A percentile compares a stretch with the other conserved stretches of the same genome.
Evolutionary conservation across 1,284 basidiomycete genomes (phyloP).

Genomic region (Ceratobasidium sp.): DNA sequence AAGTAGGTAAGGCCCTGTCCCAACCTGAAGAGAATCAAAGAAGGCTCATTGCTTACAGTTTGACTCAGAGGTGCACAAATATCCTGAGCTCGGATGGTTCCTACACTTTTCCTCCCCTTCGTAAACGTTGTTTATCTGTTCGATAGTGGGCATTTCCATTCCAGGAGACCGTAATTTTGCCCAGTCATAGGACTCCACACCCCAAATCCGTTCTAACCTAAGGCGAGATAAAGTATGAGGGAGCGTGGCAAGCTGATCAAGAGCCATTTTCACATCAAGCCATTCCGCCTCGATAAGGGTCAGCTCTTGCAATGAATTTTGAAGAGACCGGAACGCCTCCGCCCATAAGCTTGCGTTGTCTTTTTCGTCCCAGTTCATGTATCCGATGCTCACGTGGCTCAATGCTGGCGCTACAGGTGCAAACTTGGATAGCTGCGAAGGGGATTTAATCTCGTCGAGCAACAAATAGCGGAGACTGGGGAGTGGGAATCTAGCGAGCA

Average conservation of each 20-base stretch:
- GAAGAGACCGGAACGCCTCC: not conserved
- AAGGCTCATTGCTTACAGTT: too few relatives aligned
- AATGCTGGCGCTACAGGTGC: not conserved
- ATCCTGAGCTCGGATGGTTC: too few relatives aligned
- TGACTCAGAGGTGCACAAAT: too few relatives aligned
- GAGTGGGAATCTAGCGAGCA: not conserved
- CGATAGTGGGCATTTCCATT: too few relatives aligned
- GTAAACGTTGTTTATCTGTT: too few relatives aligned
- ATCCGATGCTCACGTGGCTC: not conserved
- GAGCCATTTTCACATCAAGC: not conserved
- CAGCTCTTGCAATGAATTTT: not conserved
- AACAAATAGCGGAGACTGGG: not conserved
- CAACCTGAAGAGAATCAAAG: too few relatives aligned
- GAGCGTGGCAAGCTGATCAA: not conserved
- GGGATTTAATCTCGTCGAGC: not conserved
- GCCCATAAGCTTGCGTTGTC: not conserved
- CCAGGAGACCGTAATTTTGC: too few relatives aligned
- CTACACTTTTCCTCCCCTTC: too few relatives aligned
- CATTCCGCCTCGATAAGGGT: not conserved
- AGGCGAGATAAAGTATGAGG: not conserved
- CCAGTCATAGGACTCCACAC: too few relatives aligned
- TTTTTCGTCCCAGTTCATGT: not conserved
- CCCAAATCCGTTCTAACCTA: not conserved
- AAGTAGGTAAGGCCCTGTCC: too few relatives aligned
- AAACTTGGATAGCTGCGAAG: not conserved